Conservation (phyloP, 768 basidiomycete species). For the Leucocoprinus leucothites region DNA sequence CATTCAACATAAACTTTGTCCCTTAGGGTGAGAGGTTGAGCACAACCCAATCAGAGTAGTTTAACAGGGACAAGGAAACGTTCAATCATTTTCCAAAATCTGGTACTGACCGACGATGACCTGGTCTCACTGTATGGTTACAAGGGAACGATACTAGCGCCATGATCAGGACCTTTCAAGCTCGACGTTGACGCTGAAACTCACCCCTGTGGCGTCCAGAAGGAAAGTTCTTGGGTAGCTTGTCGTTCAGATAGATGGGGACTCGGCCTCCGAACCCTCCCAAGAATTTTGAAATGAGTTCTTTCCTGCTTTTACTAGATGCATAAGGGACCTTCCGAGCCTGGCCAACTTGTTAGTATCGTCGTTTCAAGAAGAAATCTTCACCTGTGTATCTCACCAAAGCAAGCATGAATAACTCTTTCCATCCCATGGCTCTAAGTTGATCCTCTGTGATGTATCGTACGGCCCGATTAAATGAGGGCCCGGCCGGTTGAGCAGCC, state of each 20-base stretch:
- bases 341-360: background rate
- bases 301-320: background rate
- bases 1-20: too few relatives aligned
- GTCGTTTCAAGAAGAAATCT: background rate
- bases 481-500: too few relatives aligned
- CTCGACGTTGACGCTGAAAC: background rate
- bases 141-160: background rate
- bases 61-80: too few relatives aligned
- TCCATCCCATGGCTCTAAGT: background rate
- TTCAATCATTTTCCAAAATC: too few relatives aligned
- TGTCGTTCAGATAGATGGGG: background rate
- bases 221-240: background rate
- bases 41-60: too few relatives aligned
- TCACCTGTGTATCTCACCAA: background rate
- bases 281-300: background rate
- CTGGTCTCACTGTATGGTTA: background rate
- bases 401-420: conserved; percentile 4
- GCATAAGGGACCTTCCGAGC: background rate
- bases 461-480: background rate
- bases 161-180: background rate
- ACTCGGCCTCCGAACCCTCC: background rate
- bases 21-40: too few relatives aligned
- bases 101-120: too few relatives aligned
- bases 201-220: background rate
- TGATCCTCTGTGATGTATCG: background rate